Evolutionary conservation across 2,329 filamentous ascomycete species (phyloP), one percentile per base, ranked within the genome.

Genomic region (Aaosphaeria pasadenensis): DNA sequence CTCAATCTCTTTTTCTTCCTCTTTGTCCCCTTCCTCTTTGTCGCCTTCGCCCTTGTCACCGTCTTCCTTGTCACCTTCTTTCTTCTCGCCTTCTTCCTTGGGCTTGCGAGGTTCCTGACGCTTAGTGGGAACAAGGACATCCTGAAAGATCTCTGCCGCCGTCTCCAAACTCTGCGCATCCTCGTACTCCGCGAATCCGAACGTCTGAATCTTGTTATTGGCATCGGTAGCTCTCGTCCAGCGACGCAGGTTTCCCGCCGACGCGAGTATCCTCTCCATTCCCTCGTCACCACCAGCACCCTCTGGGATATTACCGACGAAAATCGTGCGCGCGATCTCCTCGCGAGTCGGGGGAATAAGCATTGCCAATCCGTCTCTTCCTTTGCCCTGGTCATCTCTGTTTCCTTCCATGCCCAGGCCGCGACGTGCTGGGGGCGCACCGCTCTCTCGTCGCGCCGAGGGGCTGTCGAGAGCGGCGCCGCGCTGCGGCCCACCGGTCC

Each of bases 141-240:
- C 86, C 66, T 85, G 84, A 59, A 96, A 82, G 48, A 96, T 82
- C 69, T 95, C 90, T 47, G 91, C 84, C 39, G 92, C 94, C 40
- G 86, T 86, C 67, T 87, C 85, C 57, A 99, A 78, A 56, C 91
- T 92, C 70, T 96, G 89, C 28, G 86, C 84, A 69, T 97, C 91
- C 54, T 96, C 92, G 70, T 88, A 99, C 71, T 96, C 88, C 50
- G 92, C 94, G 72, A 99, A 97, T 11, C 92, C 94, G 76, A 97
- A 97, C 54, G 86, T 87, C 71, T 87, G 86, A 47, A 85, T 85
- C 72, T 92, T 94, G 56, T 88, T 84, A 56, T 90, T 85, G n/a
- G 87, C 84, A 67, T 89, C 84, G 13, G 82, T 83, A 32, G 85
- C 86, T 51, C 89, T 79, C 54, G 91, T 91, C 91, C 91, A 99